phyloP scores from a whole-genome alignment of 257 asterid species.

The Fraxinus americana region DNA sequence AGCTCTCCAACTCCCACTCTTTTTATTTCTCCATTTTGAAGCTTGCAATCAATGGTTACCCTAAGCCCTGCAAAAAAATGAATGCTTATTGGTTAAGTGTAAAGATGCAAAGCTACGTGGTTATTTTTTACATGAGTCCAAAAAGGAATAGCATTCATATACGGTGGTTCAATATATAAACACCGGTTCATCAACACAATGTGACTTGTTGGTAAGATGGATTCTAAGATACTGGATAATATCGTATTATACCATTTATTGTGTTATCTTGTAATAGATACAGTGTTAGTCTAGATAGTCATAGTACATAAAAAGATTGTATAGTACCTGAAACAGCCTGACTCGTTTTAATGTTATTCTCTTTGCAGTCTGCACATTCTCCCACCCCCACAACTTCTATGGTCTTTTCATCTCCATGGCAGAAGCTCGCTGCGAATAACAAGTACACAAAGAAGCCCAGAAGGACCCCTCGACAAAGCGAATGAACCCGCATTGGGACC shows the following conservation, averaged over 20 bases:
- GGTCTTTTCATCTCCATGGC: conserved; percentile 34
- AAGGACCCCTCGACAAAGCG: conserved; percentile 28
- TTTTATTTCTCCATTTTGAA: conserved; percentile 35
- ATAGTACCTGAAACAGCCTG: conserved; percentile 48
- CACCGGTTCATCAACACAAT: background rate
- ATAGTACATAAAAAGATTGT: background rate
- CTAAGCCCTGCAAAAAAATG: conserved; percentile 42
- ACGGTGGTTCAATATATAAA: background rate
- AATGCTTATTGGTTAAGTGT: background rate
- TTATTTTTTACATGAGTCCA: too few species aligned
- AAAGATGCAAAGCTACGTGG: background rate
- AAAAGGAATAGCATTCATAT: too few species aligned
- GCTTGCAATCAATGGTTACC: conserved; percentile 51
- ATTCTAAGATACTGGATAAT: background rate
- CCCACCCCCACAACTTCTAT: conserved; percentile 44
- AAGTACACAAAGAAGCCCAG: conserved; percentile 31
- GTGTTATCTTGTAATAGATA: too few species aligned
- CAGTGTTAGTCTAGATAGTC: too few species aligned
- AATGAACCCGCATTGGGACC: conserved; percentile 31
- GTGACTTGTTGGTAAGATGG: background rate
- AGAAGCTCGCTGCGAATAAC: conserved; percentile 23
- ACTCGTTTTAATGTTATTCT: conserved; percentile 33
- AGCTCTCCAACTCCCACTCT: conserved; percentile 46
- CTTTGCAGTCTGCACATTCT: conserved; percentile 60
- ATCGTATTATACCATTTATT: background rate